Evolutionary conservation across 2,329 filamentous ascomycete genomes (phyloP).

Genomic region (Penicillium sp.): DNA sequence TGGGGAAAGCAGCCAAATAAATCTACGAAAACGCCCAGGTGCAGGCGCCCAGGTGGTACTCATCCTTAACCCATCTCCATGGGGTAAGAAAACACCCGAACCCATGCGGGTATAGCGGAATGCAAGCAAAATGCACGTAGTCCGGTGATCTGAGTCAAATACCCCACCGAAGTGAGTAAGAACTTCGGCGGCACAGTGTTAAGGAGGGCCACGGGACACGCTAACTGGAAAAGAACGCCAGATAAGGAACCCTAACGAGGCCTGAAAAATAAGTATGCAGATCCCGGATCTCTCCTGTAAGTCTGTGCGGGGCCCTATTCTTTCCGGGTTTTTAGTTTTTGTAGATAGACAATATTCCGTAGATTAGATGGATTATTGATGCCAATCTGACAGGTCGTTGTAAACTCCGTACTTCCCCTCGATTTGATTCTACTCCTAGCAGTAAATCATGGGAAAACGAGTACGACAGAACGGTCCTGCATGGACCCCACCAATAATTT

Average conservation of each 20-base stretch:
- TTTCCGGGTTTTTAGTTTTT: background rate
- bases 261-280: slow-evolving; percentile 4
- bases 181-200: background rate
- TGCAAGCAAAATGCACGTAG: background rate
- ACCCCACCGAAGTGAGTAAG: background rate
- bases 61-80: too few species aligned
- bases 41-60: too few species aligned
- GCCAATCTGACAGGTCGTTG: background rate
- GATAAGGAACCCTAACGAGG: background rate
- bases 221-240: background rate
- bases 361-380: background rate
- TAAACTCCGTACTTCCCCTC: background rate
- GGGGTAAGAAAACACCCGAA: too few species aligned
- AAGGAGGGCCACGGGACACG: background rate
- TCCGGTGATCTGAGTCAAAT: background rate
- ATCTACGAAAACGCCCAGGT: too few species aligned
- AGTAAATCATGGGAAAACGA: background rate
- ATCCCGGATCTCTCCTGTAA: background rate
- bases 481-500: background rate
- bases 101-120: too few species aligned
- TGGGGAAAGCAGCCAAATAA: too few species aligned
- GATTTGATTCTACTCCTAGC: background rate
- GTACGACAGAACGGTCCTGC: background rate
- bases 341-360: background rate
- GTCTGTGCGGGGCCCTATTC: background rate